Conservation (phyloP, 1,284 basidiomycete genomes). For the Marasmius fiardii region DNA sequence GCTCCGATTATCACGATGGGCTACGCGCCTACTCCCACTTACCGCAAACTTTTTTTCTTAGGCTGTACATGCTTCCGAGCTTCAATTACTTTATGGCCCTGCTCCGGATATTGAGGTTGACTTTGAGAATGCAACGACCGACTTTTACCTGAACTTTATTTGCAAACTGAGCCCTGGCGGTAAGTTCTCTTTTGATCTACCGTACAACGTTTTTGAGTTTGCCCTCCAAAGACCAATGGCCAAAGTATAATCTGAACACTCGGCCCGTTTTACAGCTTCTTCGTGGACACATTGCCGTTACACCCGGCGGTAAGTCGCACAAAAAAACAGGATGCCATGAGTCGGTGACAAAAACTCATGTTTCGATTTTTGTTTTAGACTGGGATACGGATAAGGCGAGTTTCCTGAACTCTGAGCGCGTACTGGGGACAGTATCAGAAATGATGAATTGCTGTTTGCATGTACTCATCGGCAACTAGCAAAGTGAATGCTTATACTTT, state of each 20-base stretch:
- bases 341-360: background rate
- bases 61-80: constrained; percentile 52
- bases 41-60: background rate
- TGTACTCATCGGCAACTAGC: too few relatives aligned
- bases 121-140: constrained; percentile 44
- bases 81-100: constrained; percentile 45
- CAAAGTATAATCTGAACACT: constrained; percentile 30
- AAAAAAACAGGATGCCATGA: too few relatives aligned
- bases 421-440: constrained; percentile 48
- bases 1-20: too few relatives aligned
- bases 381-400: constrained; percentile 38
- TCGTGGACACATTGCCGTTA: constrained; percentile 46
- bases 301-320: constrained; percentile 42
- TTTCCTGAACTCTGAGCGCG: constrained; percentile 37
- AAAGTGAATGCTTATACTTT: too few relatives aligned
- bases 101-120: constrained; percentile 39
- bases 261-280: constrained; percentile 42
- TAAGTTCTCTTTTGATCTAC: constrained; percentile 19
- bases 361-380: constrained; percentile 26
- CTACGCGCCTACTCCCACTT: background rate
- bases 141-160: constrained; percentile 54
- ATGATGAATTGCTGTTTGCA: too few relatives aligned
- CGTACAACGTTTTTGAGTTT: constrained; percentile 1
- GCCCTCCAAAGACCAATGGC: constrained; percentile 37
- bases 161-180: constrained; percentile 50